Percentiles rank a stretch among this genome's conserved stretches.
Conservation (phyloP, 345 rosid genomes). For the Litchi chinensis region DNA sequence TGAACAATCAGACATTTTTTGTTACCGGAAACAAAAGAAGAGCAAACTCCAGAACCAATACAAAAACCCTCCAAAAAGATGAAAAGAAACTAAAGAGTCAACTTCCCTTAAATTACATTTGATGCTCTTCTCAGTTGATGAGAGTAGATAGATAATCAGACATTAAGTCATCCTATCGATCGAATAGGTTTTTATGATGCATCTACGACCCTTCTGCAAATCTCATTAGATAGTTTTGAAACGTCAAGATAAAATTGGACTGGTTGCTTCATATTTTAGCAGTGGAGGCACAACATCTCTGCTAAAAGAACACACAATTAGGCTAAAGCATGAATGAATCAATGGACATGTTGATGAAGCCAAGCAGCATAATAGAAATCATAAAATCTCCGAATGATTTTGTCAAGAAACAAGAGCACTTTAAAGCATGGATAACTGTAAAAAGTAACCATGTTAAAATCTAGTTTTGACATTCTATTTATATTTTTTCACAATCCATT, state of each 20-base stretch:
- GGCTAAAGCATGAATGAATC: not conserved
- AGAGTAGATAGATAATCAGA: not conserved
- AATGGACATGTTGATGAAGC: not conserved
- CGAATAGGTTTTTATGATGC: not conserved
- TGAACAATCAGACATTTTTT: too few relatives aligned
- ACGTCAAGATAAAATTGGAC: slow-evolving; percentile 49
- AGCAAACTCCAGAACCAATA: too few relatives aligned
- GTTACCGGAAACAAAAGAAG: too few relatives aligned
- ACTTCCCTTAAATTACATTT: too few relatives aligned
- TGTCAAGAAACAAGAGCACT: not conserved
- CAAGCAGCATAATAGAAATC: not conserved
- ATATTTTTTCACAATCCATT: not conserved
- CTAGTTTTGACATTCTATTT: not conserved
- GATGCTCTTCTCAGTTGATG: not conserved
- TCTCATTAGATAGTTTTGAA: not conserved
- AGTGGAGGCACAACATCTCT: slow-evolving; percentile 48
- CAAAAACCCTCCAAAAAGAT: too few relatives aligned
- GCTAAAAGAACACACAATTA: slow-evolving; percentile 16
- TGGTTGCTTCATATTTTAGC: slow-evolving; percentile 48
- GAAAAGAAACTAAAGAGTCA: not conserved
- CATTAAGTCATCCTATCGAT: not conserved
- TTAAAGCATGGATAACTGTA: too few relatives aligned
- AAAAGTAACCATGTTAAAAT: not conserved
- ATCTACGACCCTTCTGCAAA: not conserved
- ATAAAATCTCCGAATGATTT: not conserved